Base-by-base conservation (phyloP, 129 eudicot species). In the Tagetes erecta region DNA sequence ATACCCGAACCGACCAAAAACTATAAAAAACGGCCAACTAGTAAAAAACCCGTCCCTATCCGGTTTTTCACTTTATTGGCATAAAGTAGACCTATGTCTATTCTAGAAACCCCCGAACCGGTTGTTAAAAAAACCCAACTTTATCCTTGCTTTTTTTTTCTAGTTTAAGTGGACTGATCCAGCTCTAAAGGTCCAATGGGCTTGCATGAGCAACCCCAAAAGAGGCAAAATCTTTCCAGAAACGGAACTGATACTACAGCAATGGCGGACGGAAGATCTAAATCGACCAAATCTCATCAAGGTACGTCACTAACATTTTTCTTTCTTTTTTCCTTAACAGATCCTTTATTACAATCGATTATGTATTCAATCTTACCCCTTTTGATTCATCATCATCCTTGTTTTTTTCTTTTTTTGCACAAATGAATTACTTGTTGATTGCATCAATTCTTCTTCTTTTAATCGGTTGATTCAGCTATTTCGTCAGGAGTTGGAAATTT, bases 191-290 rank as follows among this genome's bases (percentile, higher is more conserved):
- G 34, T 12, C 73, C 40, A 49, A 10, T 20, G 38, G 78, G 38
- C 27, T 59, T 33, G 14, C 27, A 36, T 73, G 1, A 72, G 38
- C 4, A 35, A 62, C 78, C 70, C 69, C 35, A 59, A 72, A 60
- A 44, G 11, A 53, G 37, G 39, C 52, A 47, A 13, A 11, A 46
- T 46, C 10, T 7, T 34, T 60, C 5, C 45, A 41, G 56, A 55
- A 7, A 51, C 36, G 47, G 49, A 1, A 5, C 56, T 68, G 39
- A 76, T 44, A 20, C 60, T 75, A 2, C 49, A 30, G 12, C 56
- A 64, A 80, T 80, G 80, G 80, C 80, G 58, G 80, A 80, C 37
- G 67, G 13, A 76, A 60, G 71, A 58, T 68, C 71, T 7, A 76
- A 59, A 2, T 70, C 56, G 33, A 50, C 45, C 39, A 67, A 80